These are phyloP conservation scores for Botryosphaeria dothidea DNA, from an alignment of 2,329 filamentous ascomycete species.

Conservation along the genomic window DNA sequence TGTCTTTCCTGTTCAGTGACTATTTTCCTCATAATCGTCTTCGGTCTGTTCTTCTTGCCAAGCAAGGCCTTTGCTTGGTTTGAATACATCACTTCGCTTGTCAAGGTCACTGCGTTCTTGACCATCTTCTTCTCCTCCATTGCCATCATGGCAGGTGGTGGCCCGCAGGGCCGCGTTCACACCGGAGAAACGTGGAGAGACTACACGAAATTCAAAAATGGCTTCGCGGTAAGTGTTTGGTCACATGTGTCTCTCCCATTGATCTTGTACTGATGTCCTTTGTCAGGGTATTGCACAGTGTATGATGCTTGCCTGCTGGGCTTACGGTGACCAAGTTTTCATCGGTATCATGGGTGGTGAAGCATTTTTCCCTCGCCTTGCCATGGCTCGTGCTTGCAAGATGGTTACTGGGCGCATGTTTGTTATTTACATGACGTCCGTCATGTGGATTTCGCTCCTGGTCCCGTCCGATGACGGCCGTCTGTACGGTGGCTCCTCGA, in stretches of 20 bases:
- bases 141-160: slow-evolving; percentile 38
- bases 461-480: slow-evolving; percentile 18
- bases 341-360: slow-evolving; percentile 44
- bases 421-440: slow-evolving; percentile 38
- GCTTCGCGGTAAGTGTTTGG: slow-evolving; percentile 30
- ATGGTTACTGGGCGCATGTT: slow-evolving; percentile 41
- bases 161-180: slow-evolving; percentile 34
- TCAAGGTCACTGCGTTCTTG: slow-evolving; percentile 39
- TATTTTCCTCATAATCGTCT: slow-evolving; percentile 17
- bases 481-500: slow-evolving; percentile 27
- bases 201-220: slow-evolving; percentile 39
- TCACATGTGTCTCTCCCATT: neutral
- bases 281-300: slow-evolving; percentile 10
- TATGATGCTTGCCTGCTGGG: slow-evolving; percentile 19
- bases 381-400: slow-evolving; percentile 43
- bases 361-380: slow-evolving; percentile 38
- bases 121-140: slow-evolving; percentile 35
- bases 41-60: slow-evolving; percentile 25
- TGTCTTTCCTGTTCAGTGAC: slow-evolving; percentile 12
- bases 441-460: slow-evolving; percentile 29
- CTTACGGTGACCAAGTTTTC: slow-evolving; percentile 36
- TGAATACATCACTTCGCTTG: slow-evolving; percentile 18
- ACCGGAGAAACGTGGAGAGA: slow-evolving; percentile 36
- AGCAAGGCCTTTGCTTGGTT: slow-evolving; percentile 37
- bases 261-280: neutral